These are phyloP conservation scores for Eimeria brunetti DNA, from an alignment of 169 alveolate genomes.

Conservation along the genomic window DNA sequence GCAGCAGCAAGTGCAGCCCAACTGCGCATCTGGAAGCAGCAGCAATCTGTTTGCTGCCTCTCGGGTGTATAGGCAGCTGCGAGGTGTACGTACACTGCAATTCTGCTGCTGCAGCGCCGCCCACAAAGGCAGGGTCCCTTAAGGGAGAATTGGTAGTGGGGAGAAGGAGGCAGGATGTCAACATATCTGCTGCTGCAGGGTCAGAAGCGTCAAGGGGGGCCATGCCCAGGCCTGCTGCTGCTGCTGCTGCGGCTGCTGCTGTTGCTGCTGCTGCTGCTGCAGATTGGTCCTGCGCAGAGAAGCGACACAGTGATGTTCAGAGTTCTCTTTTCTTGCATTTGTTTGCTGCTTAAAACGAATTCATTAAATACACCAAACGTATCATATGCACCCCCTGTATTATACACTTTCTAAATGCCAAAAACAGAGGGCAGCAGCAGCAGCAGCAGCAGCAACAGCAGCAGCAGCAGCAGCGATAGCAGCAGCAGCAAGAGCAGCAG, in stretches of 20 bases:
- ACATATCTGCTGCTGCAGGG: conserved; percentile 3
- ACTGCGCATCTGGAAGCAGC: neutral
- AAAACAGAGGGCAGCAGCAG: conserved; percentile 3
- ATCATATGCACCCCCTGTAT: too few species aligned
- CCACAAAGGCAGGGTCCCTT: conserved; percentile 4
- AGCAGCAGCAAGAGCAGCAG: neutral
- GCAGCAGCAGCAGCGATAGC: neutral
- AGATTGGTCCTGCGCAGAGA: neutral
- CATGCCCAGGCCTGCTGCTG: conserved; percentile 9
- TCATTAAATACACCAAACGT: too few species aligned
- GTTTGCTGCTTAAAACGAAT: too few species aligned
- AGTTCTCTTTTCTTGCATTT: too few species aligned
- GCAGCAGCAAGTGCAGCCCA: neutral
- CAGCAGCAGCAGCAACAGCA: conserved; percentile 13
- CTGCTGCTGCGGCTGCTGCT: conserved; percentile 40
- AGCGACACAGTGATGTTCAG: too few species aligned
- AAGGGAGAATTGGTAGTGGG: conserved; percentile 16
- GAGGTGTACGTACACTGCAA: conserved; percentile 4
- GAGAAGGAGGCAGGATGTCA: neutral
- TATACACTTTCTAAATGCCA: too few species aligned
- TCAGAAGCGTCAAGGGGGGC: neutral
- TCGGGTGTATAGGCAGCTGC: neutral
- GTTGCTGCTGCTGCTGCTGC: conserved; percentile 4
- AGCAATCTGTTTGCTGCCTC: neutral
- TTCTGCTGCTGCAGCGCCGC: neutral